Evolutionary conservation across 2,329 filamentous ascomycete genomes (phyloP), one percentile per base, ranked within the genome.

Genomic region (Neopestalotiopsis rosae): DNA sequence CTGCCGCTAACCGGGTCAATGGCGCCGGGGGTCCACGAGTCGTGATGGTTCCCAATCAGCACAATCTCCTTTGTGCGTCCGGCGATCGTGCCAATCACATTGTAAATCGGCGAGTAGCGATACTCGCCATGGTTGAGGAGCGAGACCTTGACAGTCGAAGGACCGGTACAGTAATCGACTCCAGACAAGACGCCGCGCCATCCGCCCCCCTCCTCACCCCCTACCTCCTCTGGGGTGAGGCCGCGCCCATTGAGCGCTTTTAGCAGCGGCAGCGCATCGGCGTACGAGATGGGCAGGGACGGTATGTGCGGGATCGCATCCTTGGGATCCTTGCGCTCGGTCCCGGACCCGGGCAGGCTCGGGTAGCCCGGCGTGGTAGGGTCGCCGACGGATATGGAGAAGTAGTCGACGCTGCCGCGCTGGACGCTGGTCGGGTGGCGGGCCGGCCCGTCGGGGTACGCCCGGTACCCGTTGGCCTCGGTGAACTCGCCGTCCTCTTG

Each of bases 281-380:
- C 80, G 75, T 92, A 93, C 0, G 91, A 94, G 59, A 94, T 89
- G 2, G 91, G 92, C 1, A 94, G 79, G 0, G 91, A 93, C 0
- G 92, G 92, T 17, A 72, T 71, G 28, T 32, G 45, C 17, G 70
- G 70, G 34, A 71, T 92, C 6, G 85, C 85, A 61, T 84, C 79
- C 49, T 88, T 81, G 1, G 88, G 86, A 68, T 90, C 85, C 72
- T 88, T 81, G 34, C 92, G 87, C 59, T 89, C 87, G 32, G 84
- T 88, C 17, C 52, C 68, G 5, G 34, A 65, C 5, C 90, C 91
- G 17, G 91, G 91, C 74, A 91, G 89, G 0, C 90, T 92, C 13
- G 92, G 89, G 76, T 93, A 93, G 13, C 91, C 91, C 30, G 90
- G 90, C 0, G 92, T 94, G 0, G 91, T 94, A 66, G 91, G 91